These are phyloP conservation scores for Syncephalis plumigaleata DNA, from an alignment of 371 early-diverging fungal genomes.

Conservation along the genomic window DNA sequence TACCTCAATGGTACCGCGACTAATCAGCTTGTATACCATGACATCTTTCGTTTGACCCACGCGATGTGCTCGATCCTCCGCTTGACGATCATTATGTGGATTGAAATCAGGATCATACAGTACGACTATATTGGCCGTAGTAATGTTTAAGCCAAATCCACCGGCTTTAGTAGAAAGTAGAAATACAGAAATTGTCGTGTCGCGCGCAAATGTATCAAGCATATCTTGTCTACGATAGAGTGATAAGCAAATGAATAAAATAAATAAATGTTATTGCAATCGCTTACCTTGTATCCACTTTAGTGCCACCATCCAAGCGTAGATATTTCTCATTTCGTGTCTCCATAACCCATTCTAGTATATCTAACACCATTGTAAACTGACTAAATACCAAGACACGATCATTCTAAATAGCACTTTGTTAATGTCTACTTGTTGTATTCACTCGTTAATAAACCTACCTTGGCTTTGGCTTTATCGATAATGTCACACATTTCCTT, in stretches of 20 bases:
- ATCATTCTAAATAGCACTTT: slow-evolving; percentile 27
- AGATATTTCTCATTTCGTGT: slow-evolving; percentile 36
- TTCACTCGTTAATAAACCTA: too few relatives aligned
- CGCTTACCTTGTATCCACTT: too few relatives aligned
- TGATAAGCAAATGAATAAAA: slow-evolving; percentile 3
- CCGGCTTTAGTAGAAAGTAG: slow-evolving; percentile 96
- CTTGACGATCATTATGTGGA: slow-evolving; percentile 93
- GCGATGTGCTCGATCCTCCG: slow-evolving; percentile 96
- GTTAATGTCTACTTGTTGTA: too few relatives aligned
- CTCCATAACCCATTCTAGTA: slow-evolving; percentile 76
- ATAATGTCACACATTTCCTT: too few relatives aligned
- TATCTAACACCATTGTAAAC: slow-evolving; percentile 74
- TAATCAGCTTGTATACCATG: slow-evolving; percentile 87
- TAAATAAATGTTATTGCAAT: slow-evolving; percentile 6
- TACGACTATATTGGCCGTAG: slow-evolving; percentile 94
- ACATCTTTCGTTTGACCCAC: slow-evolving; percentile 99
- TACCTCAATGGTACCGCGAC: too few relatives aligned
- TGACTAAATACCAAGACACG: slow-evolving; percentile 93
- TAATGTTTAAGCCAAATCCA: slow-evolving; percentile 97
- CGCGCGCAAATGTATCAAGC: slow-evolving; percentile 76
- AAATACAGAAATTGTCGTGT: slow-evolving; percentile 87
- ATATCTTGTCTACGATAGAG: slow-evolving; percentile 98
- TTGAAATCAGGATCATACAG: slow-evolving; percentile 97
- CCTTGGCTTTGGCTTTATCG: too few relatives aligned
- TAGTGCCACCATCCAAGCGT: slow-evolving; percentile 37